Evolutionary conservation across 805 yeast genomes (phyloP).

Genomic region (Candida insectalens): DNA sequence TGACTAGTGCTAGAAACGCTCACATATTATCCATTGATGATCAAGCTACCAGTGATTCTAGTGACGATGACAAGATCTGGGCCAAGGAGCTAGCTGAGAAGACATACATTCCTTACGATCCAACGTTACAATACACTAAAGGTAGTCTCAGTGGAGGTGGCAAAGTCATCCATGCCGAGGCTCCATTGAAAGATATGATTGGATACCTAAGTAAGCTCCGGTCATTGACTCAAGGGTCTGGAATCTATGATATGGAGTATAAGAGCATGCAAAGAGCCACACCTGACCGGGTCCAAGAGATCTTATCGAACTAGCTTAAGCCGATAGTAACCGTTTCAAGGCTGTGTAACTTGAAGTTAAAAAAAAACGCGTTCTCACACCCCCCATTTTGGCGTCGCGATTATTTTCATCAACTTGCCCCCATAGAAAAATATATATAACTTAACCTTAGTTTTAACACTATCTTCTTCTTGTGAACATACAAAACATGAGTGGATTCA

Average conservation of each 20-base stretch:
- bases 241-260: slow-evolving; percentile 71
- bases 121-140: slow-evolving; percentile 36
- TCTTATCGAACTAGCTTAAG: slow-evolving; percentile 14
- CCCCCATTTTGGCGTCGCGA: no score
- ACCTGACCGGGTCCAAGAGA: slow-evolving; percentile 35
- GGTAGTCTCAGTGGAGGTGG: slow-evolving; percentile 21
- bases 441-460: no score
- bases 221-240: slow-evolving; percentile 84
- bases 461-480: no score
- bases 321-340: not conserved
- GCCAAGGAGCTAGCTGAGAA: slow-evolving; percentile 47
- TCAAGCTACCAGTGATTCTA: slow-evolving; percentile 24
- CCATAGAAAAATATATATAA: no score
- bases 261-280: slow-evolving; percentile 62
- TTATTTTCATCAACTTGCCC: no score
- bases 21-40: slow-evolving; percentile 65
- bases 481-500: slow-evolving; percentile 2
- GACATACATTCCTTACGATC: slow-evolving; percentile 70
- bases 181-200: slow-evolving; percentile 83
- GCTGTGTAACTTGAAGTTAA: no score
- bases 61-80: slow-evolving; percentile 30
- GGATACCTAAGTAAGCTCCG: slow-evolving; percentile 75
- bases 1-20: slow-evolving; percentile 72
- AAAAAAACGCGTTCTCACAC: no score
- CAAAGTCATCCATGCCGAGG: slow-evolving; percentile 63